These are phyloP conservation scores for Mortierella sp. DNA, from an alignment of 371 early-diverging fungal species.

Conservation along the genomic window DNA sequence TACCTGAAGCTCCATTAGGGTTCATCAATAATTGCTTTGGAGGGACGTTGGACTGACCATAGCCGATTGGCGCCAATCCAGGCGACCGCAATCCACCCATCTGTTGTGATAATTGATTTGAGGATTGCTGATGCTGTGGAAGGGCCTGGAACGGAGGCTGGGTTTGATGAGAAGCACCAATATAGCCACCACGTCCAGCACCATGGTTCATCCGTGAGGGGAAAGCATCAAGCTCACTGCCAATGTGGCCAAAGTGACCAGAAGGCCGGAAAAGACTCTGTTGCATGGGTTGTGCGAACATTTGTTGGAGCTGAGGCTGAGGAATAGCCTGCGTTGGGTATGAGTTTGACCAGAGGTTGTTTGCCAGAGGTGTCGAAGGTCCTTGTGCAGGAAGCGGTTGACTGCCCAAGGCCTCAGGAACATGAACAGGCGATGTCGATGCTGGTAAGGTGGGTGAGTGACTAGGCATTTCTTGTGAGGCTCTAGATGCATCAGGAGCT, in stretches of 20 bases:
- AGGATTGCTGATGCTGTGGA: constrained; percentile 32
- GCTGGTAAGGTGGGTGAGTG: constrained; percentile 22
- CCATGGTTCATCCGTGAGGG: constrained; percentile 18
- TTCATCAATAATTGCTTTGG: constrained; percentile 38
- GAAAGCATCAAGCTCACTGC: constrained; percentile 27
- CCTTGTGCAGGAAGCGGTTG: constrained; percentile 19
- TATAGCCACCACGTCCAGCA: constrained; percentile 26
- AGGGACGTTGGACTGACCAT: constrained; percentile 28
- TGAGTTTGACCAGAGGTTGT: constrained; percentile 31
- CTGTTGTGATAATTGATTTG: constrained; percentile 25
- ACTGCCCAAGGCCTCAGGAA: constrained; percentile 1
- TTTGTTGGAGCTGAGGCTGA: constrained; percentile 30
- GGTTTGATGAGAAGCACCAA: constrained; percentile 24
- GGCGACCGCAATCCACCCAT: constrained; percentile 44
- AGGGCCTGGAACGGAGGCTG: constrained; percentile 17
- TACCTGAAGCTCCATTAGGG: constrained; percentile 11
- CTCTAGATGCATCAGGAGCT: background rate
- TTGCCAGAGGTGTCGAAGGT: constrained; percentile 9
- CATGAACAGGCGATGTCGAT: constrained; percentile 15
- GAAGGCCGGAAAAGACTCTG: constrained; percentile 37
- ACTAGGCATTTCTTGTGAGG: constrained; percentile 8
- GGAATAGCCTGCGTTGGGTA: constrained; percentile 33
- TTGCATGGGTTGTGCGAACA: constrained; percentile 34
- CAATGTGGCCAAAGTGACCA: constrained; percentile 39
- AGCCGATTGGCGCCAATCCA: constrained; percentile 44